Evolutionary conservation across 441 rosid species (phyloP).

Genomic region (Arabidopsis lyrata): DNA sequence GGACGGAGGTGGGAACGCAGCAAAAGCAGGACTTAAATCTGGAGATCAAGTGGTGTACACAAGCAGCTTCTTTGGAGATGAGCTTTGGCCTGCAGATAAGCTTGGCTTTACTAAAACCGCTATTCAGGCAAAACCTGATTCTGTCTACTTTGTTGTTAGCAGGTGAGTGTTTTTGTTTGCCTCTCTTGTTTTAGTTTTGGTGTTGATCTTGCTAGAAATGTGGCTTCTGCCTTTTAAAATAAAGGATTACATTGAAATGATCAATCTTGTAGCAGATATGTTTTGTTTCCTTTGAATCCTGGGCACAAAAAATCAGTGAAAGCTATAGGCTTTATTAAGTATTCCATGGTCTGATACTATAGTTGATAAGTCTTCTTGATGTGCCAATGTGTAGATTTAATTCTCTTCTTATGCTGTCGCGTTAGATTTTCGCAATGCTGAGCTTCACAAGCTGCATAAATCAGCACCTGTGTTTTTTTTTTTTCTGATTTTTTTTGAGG

Average conservation of each 20-base stretch:
- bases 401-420: background rate
- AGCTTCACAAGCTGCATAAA: slow-evolving; percentile 5
- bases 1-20: slow-evolving; percentile 95
- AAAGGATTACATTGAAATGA: background rate
- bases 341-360: background rate
- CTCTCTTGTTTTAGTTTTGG: background rate
- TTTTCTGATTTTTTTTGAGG: background rate
- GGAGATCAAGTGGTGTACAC: slow-evolving; percentile 97
- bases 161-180: slow-evolving; percentile 51
- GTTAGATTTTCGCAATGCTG: background rate
- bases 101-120: slow-evolving; percentile 97
- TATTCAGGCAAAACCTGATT: slow-evolving; percentile 95
- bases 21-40: slow-evolving; percentile 84
- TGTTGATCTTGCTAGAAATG: slow-evolving; percentile 23
- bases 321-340: slow-evolving; percentile 9
- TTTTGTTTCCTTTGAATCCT: slow-evolving; percentile 10
- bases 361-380: slow-evolving; percentile 7
- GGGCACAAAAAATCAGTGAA: background rate
- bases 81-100: slow-evolving; percentile 99
- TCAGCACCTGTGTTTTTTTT: background rate
- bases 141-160: slow-evolving; percentile 89
- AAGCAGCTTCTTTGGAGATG: slow-evolving; percentile 98
- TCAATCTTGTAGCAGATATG: background rate
- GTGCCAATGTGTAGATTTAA: slow-evolving; percentile 10
- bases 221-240: background rate